phyloP scores from a whole-genome alignment of 1,139 yeast species.

The Debaryomyces fabryi region DNA sequence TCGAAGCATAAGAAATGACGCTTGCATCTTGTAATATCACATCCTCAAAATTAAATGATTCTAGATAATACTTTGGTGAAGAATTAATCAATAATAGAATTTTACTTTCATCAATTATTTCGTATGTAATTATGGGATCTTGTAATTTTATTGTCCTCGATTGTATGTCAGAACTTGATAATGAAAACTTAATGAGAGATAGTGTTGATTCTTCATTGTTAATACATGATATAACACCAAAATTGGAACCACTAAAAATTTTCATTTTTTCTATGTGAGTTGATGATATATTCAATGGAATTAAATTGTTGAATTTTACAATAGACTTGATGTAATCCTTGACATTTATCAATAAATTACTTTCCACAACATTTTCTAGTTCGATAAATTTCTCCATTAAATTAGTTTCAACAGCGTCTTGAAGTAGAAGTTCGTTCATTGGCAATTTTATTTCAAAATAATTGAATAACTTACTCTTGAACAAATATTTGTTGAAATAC shows the following conservation, averaged over 20 bases:
- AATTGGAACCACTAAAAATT: slow-evolving; percentile 2
- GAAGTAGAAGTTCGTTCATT: slow-evolving; percentile 19
- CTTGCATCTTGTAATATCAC: slow-evolving; percentile 7
- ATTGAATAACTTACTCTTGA: slow-evolving; percentile 26
- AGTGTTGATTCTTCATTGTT: slow-evolving; percentile 3
- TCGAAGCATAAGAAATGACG: slow-evolving; percentile 12
- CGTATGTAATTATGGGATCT: slow-evolving; percentile 14
- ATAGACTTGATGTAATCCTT: slow-evolving; percentile 18
- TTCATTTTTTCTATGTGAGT: slow-evolving; percentile 2
- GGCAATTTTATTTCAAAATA: slow-evolving; percentile 27
- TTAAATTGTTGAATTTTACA: slow-evolving; percentile 10
- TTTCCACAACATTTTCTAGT: slow-evolving; percentile 15
- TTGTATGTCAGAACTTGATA: slow-evolving; percentile 3
- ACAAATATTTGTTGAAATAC: slow-evolving; percentile 33
- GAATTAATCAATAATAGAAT: slow-evolving; percentile 15
- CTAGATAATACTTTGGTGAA: slow-evolving; percentile 11
- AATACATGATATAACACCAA: slow-evolving; percentile 10
- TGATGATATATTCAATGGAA: slow-evolving; percentile 8
- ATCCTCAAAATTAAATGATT: slow-evolving; percentile 14
- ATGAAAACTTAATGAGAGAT: slow-evolving; percentile 9
- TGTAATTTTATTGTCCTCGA: slow-evolving; percentile 2
- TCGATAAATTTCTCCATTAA: slow-evolving; percentile 12
- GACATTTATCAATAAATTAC: slow-evolving; percentile 16
- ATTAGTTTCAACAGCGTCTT: slow-evolving; percentile 8
- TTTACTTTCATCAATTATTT: slow-evolving; percentile 16